Base-by-base conservation (phyloP, 1,139 yeast species). In the Taphrina pruni region DNA sequence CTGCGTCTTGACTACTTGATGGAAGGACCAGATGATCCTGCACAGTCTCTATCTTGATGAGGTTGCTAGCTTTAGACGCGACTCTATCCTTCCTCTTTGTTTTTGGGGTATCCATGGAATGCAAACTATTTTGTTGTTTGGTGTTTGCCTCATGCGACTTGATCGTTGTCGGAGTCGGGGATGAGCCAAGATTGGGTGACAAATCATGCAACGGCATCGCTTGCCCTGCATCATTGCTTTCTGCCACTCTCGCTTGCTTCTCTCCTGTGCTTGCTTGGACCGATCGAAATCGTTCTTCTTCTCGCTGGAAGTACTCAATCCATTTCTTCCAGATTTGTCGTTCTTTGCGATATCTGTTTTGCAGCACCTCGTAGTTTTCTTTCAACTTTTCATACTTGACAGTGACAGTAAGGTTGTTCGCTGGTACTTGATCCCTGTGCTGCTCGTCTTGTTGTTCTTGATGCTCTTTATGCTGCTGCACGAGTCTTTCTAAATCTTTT, bases 1-100 rank as follows among this genome's bases (percentile, higher is more conserved):
- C 20, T 12, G 62, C 62, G 14, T 58, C 62, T 45, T 58, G 62
- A 46, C 62, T 58, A 6, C 41, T n/a, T 7, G 46, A 39, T 9
- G 43, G 45, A 8, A 21, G 46, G 14, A 56, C 26, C 11, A 26
- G 12, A 3, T 38, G 43, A 12, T 50, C 55, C 21, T 9, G 55
- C 9, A 35, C 7, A 21, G 6, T 8, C 36, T 21, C 35, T 20
- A 8, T 21, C 3, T 32, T 17, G n/a, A 11, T 50, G 35, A 11
- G 4, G 6, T 17, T 9, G 12, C 51, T 46, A 39, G 43, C 43
- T 11, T 39, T 9, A 9, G 11, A 14, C 14, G 43, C 11, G 14
- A 11, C 43, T 6, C 2, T 39, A 9, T 11, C 43, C 14, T 39
- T 14, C 6, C 14, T 14, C 3, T 39, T 39, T 38, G 41, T 38